These are phyloP conservation scores for Thalassiosira mediterranea DNA, from an alignment of 352 stramenopile genomes.

Conservation along the genomic window DNA sequence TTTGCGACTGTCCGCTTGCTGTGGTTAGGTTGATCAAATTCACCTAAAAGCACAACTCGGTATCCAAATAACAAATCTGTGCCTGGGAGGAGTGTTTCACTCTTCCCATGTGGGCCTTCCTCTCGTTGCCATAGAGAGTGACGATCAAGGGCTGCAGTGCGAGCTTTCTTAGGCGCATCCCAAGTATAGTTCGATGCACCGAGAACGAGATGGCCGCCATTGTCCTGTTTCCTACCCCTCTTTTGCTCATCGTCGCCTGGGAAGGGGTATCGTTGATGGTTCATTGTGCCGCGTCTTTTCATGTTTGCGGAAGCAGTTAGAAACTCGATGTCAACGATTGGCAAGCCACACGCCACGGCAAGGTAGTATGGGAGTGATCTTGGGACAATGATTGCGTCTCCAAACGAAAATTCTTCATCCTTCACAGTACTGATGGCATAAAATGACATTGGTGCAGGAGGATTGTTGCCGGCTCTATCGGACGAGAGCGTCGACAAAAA, in stretches of 20 bases:
- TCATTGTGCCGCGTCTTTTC: constrained; percentile 14
- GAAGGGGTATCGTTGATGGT: constrained; percentile 28
- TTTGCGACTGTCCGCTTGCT: constrained; percentile 19
- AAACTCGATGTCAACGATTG: constrained; percentile 49
- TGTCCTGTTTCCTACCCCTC: constrained; percentile 9
- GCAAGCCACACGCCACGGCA: constrained; percentile 46
- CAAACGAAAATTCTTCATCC: constrained; percentile 39
- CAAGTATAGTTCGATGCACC: constrained; percentile 43
- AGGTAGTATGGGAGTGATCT: constrained; percentile 53
- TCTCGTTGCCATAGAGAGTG: constrained; percentile 30
- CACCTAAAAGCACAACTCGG: constrained; percentile 39
- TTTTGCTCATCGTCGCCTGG: not conserved
- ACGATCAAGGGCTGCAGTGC: constrained; percentile 23
- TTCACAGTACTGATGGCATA: constrained; percentile 43
- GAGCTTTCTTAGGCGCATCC: constrained; percentile 38
- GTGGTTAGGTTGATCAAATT: constrained; percentile 39
- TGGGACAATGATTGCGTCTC: constrained; percentile 45
- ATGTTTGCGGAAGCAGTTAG: constrained; percentile 30
- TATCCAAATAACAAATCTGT: constrained; percentile 48
- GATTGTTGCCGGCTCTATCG: constrained; percentile 6
- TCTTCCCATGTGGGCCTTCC: constrained; percentile 12
- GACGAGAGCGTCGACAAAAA: constrained; percentile 39
- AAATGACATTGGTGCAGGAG: constrained; percentile 20
- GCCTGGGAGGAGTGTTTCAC: constrained; percentile 27
- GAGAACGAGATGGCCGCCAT: constrained; percentile 36